Evolutionary conservation across 176 grass and related monocot genomes (phyloP), one percentile per base, ranked within the genome.

Genomic region (Poa annua): DNA sequence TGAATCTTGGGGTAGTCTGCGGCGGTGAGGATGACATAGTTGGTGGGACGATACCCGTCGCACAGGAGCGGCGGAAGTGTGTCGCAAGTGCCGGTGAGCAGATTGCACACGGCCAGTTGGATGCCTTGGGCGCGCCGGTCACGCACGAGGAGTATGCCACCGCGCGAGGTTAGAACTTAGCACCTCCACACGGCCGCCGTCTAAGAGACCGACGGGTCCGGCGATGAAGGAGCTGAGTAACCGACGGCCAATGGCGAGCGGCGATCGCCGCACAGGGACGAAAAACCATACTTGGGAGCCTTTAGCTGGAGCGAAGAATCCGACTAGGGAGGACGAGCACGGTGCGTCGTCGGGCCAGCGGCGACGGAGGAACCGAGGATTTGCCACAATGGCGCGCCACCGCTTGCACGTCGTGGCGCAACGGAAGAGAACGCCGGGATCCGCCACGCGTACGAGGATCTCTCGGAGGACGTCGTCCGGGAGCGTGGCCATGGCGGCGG

Each of bases 261-360:
- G 56, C 10, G 56, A 60, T 25, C 10, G 56, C 11, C 1, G n/a
- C 22, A 1, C 3, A 2, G 10, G 59, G 24, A 62, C 11, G 11
- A 14, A 62, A 11, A 13, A 12, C 11, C 4, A 1, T 14, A 0
- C 57, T 1, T 13, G 0, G 4, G 59, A 2, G 11, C 0, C 0
- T 14, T 2, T 1, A 5, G 2, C 6, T 11, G 0, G 4, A 14
- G 11, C 22, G 4, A 29, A 14, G 24, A 29, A 13, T 26, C 59
- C 22, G 4, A 26, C 56, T 10, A 25, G 24, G 0, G 4, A 26
- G 57, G 22, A 25, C 1, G 21, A 26, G 57, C 11, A 13, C 3
- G 22, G 56, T 22, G 5, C 8, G 24, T 24, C 3, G 0, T 11
- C 10, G 3, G 21, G 56, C 56, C 21, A 60, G 1, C 21, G n/a